A percentile compares a stretch with the other conserved stretches of the same genome.
Conservation (phyloP, 331 rosid species). For the Arachis monticola region DNA sequence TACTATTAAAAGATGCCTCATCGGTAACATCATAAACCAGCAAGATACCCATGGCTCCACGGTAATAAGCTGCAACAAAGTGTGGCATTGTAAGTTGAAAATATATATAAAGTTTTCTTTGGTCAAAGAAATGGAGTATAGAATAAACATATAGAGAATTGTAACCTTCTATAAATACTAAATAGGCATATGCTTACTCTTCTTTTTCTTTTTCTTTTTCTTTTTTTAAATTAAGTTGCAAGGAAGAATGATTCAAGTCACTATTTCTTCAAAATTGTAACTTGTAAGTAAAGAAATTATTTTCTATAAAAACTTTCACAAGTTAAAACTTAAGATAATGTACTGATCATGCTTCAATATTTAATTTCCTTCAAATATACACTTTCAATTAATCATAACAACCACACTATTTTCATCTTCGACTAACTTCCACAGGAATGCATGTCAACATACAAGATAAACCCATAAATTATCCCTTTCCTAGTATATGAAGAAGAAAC, state of each 20-base stretch:
- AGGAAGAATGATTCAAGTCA: neutral
- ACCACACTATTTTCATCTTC: conserved; percentile 22
- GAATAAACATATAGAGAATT: neutral
- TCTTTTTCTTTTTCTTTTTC: neutral
- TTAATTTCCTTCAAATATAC: neutral
- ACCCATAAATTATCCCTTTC: conserved; percentile 8
- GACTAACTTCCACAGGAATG: conserved; percentile 24
- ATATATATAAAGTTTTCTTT: conserved; percentile 4
- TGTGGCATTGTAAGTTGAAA: conserved; percentile 37
- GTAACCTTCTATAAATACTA: conserved; percentile 15
- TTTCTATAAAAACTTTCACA: conserved; percentile 4
- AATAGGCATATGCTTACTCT: neutral
- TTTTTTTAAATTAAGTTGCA: too few relatives aligned
- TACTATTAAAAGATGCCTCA: conserved; percentile 87
- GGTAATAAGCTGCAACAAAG: conserved; percentile 74
- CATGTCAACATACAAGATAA: neutral
- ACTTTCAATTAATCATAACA: conserved; percentile 8
- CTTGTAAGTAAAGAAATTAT: neutral
- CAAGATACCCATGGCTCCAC: conserved; percentile 94
- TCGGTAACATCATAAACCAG: conserved; percentile 89
- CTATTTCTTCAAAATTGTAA: conserved; percentile 22
- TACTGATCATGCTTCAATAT: neutral
- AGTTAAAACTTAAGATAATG: neutral
- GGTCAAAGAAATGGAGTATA: conserved; percentile 16
- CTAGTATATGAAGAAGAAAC: conserved; percentile 28